Evolutionary conservation across 2,329 filamentous ascomycete species (phyloP), one percentile per base, ranked within the genome.

Genomic region (Piedraia hortae): DNA sequence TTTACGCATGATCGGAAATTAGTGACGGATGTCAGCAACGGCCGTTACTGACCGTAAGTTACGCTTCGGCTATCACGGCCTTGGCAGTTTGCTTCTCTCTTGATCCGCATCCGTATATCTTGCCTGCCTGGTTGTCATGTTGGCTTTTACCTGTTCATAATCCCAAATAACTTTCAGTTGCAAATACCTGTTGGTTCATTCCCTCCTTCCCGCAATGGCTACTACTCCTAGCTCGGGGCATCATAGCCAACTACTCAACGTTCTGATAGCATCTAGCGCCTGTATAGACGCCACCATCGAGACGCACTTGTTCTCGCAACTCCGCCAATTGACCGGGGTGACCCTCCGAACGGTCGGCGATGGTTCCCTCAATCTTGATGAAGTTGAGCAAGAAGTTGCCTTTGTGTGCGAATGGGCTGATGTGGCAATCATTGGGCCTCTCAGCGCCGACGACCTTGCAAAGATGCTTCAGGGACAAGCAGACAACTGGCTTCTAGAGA

Each of bases 381-480:
- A 40, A 19, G 34, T 44, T 11, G 41, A 47, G 28, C 31, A 40
- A 28, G 42, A 47, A 32, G 39, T 57, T 54, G 29, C 63, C 54
- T 68, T 75, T 31, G 47, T 88, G 28, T 74, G 77, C 31, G 61
- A 74, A 28, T 91, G 80, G 80, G 75, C 80, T 4, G 73, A 90
- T 44, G 49, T 90, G 32, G 55, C 90, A 26, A 65, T 90, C 14
- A 60, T 89, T 25, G 72, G 72, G 4, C 77, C 80, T 3, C 68
- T 89, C 21, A 72, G 85, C 42, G 74, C 77, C 5, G 72, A 85
- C 39, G 69, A 68, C 24, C 56, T 90, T 24, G 73, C 73, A 14
- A 75, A 75, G 41, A 89, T 91, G 77, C 54, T 90, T 38, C 63
- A 69, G 24, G 80, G 80, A 23, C 59, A 82, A 26, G 68, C 74